Percentiles rank a stretch among this genome's conserved stretches.
These are phyloP conservation scores for Malus sylvestris DNA, from an alignment of 306 rosid species.

Conservation along the genomic window DNA sequence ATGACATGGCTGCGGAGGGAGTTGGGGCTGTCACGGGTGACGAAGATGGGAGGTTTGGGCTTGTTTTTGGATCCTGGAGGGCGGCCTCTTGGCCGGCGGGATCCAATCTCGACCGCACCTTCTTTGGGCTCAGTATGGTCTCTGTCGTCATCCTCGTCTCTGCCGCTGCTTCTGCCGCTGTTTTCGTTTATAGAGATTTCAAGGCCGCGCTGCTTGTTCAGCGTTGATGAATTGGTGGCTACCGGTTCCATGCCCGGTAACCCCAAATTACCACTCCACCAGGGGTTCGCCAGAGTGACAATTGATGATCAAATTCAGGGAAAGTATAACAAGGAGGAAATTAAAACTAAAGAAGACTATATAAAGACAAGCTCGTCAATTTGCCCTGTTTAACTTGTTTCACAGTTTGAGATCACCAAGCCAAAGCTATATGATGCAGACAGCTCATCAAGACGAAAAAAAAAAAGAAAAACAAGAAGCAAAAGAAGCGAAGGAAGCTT, in stretches of 20 bases:
- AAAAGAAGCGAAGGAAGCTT: not conserved
- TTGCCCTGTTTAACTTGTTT: not conserved
- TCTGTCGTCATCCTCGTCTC: slow-evolving; percentile 48
- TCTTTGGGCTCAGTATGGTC: slow-evolving; percentile 65
- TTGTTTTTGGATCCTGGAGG: slow-evolving; percentile 96
- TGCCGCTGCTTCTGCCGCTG: slow-evolving; percentile 22
- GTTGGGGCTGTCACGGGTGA: slow-evolving; percentile 83
- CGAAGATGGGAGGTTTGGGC: slow-evolving; percentile 88
- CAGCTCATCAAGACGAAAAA: not conserved
- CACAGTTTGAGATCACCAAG: not conserved
- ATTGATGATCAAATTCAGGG: not conserved
- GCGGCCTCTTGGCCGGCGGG: slow-evolving; percentile 75
- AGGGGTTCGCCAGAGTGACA: slow-evolving; percentile 81
- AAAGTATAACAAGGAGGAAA: not conserved
- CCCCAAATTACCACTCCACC: slow-evolving; percentile 89
- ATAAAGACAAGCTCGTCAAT: not conserved
- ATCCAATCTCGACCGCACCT: slow-evolving; percentile 76
- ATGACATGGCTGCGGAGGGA: slow-evolving; percentile 83
- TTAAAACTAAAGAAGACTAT: not conserved
- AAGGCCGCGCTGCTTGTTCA: slow-evolving; percentile 42
- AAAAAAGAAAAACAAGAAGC: not conserved
- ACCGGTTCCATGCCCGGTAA: slow-evolving; percentile 69
- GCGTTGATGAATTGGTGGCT: slow-evolving; percentile 39
- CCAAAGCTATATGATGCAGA: not conserved
- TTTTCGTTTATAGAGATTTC: slow-evolving; percentile 50